Evolutionary conservation across 2,329 filamentous ascomycete species (phyloP).

Genomic region (Cucurbitaria berberidis): DNA sequence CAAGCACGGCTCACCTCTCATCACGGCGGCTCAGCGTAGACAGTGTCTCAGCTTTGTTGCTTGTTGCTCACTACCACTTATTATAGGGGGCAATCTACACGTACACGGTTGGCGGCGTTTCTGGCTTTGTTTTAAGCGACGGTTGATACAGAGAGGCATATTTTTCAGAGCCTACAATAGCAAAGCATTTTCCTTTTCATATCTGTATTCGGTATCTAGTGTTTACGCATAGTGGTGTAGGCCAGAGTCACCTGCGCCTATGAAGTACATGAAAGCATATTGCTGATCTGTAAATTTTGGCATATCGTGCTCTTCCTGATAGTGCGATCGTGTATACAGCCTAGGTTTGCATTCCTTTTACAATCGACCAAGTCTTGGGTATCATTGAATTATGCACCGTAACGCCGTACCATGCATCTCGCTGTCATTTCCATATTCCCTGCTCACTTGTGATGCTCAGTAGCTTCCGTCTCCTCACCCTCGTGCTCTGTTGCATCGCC

Average conservation of each 20-base stretch:
- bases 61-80: constrained; percentile 5
- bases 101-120: constrained; percentile 36
- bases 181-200: constrained; percentile 36
- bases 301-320: background rate
- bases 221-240: constrained; percentile 16
- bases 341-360: background rate
- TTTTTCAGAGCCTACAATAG: constrained; percentile 27
- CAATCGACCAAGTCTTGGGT: constrained; percentile 5
- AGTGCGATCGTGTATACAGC: background rate
- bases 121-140: constrained; percentile 22
- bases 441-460: constrained; percentile 27
- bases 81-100: constrained; percentile 21
- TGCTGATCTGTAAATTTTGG: constrained; percentile 6
- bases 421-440: background rate
- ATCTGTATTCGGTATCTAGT: constrained; percentile 47
- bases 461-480: constrained; percentile 24
- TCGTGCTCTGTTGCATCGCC: constrained; percentile 32
- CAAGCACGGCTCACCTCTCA: constrained; percentile 33
- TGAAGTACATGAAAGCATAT: constrained; percentile 28
- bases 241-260: constrained; percentile 12
- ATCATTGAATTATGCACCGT: constrained; percentile 13
- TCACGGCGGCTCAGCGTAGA: constrained; percentile 7
- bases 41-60: background rate
- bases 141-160: constrained; percentile 22
- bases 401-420: background rate